Conservation (phyloP, 2,329 filamentous ascomycete genomes). For the Plectosphaerella cucumerina region DNA sequence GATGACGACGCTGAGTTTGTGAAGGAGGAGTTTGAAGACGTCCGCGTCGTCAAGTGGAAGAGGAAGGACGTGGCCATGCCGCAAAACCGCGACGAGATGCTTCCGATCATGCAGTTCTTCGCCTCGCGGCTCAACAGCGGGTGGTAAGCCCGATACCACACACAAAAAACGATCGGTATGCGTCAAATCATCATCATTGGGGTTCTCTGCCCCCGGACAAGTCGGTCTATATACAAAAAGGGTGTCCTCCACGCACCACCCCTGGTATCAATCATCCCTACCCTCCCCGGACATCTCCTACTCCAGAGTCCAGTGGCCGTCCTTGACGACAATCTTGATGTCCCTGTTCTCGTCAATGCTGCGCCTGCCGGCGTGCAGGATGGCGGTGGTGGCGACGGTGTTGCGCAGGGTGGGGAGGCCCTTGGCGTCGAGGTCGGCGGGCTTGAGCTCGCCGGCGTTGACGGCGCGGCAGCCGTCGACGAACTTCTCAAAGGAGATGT, state of each 20-base stretch:
- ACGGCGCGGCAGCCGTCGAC: slow-evolving; percentile 79
- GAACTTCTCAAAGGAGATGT: slow-evolving; percentile 94
- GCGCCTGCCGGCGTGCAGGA: slow-evolving; percentile 79
- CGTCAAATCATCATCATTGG: background rate
- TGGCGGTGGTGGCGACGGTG: slow-evolving; percentile 87
- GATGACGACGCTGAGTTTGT: slow-evolving; percentile 60
- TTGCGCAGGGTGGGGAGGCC: slow-evolving; percentile 82
- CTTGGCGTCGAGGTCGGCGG: slow-evolving; percentile 74
- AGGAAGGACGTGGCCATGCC: slow-evolving; percentile 78
- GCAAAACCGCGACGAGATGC: slow-evolving; percentile 75
- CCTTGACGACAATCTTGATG: slow-evolving; percentile 66
- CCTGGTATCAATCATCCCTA: background rate
- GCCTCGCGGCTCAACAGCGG: slow-evolving; percentile 53
- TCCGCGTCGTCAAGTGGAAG: slow-evolving; percentile 66
- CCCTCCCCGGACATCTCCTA: slow-evolving; percentile 18
- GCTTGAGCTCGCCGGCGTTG: slow-evolving; percentile 67
- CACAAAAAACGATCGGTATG: background rate
- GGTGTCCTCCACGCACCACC: background rate
- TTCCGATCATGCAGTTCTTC: slow-evolving; percentile 84
- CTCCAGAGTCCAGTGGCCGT: slow-evolving; percentile 64
- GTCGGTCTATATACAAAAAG: background rate
- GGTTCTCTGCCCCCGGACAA: background rate
- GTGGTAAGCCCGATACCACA: slow-evolving; percentile 8
- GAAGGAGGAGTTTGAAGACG: slow-evolving; percentile 61
- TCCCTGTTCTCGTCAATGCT: slow-evolving; percentile 80